Percentiles rank a stretch among this genome's conserved stretches.
These are phyloP conservation scores for Coniochaeta sp. DNA, from an alignment of 2,329 filamentous ascomycete species.

Conservation along the genomic window DNA sequence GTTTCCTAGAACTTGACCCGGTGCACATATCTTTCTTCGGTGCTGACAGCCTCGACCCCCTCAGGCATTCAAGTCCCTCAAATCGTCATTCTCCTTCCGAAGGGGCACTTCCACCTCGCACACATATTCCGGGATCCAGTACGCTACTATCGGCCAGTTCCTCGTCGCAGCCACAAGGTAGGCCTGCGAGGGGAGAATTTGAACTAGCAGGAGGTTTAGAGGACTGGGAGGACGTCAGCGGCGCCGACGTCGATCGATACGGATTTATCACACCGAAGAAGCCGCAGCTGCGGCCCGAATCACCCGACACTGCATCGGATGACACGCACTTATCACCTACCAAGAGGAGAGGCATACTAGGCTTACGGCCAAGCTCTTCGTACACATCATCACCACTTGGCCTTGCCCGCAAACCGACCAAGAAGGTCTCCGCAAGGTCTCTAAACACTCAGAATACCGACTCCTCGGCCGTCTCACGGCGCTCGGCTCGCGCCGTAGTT, in stretches of 20 bases:
- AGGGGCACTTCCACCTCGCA: conserved; percentile 13
- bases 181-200: conserved; percentile 26
- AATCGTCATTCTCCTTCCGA: conserved; percentile 2
- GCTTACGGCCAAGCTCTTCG: conserved; percentile 28
- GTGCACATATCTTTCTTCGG: conserved; percentile 11
- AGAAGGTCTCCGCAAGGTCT: conserved; percentile 51
- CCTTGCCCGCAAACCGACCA: conserved; percentile 38
- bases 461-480: conserved; percentile 41
- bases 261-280: conserved; percentile 53
- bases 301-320: conserved; percentile 30
- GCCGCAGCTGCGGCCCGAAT: conserved; percentile 31
- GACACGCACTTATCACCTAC: conserved; percentile 27
- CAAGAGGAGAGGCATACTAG: conserved; percentile 38
- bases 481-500: conserved; percentile 47
- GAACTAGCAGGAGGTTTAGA: conserved; percentile 54
- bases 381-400: conserved; percentile 25
- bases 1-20: conserved; percentile 38
- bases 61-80: not conserved
- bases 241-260: conserved; percentile 57
- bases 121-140: conserved; percentile 20
- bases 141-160: conserved; percentile 31
- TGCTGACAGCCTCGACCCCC: conserved; percentile 14
- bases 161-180: conserved; percentile 37
- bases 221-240: conserved; percentile 60
- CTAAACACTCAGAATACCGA: conserved; percentile 50